Percentiles rank a stretch among this genome's conserved stretches.
phyloP scores from a whole-genome alignment of 108 stramenopile species.

The Schizochytrium sp. region DNA sequence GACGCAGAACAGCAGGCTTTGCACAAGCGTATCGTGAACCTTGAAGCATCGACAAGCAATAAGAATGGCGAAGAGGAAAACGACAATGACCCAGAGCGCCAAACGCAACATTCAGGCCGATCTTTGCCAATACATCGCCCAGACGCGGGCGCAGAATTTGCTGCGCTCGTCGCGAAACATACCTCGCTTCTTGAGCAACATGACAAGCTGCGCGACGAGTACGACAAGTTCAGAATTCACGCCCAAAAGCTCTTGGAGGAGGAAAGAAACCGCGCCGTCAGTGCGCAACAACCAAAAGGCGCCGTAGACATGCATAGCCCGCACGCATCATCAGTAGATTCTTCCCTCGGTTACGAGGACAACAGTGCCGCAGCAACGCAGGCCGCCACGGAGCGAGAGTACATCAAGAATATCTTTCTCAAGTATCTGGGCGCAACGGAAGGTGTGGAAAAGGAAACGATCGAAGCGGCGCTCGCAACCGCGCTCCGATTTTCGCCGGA shows the following conservation, averaged over 20 bases:
- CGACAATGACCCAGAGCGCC: too few relatives aligned
- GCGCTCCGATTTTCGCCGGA: neutral
- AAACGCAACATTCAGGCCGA: too few relatives aligned
- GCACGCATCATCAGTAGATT: neutral
- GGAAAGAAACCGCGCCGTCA: neutral
- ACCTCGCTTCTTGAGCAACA: neutral
- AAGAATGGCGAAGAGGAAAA: too few relatives aligned
- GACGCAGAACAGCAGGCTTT: neutral
- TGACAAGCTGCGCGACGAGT: neutral
- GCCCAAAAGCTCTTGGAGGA: neutral
- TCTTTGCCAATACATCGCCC: too few relatives aligned
- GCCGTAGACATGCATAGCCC: neutral
- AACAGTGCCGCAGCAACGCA: neutral
- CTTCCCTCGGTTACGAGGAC: neutral
- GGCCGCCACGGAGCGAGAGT: neutral
- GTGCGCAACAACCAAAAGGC: neutral
- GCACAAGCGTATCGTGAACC: neutral
- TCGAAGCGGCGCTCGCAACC: conserved; percentile 8
- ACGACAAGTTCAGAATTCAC: neutral
- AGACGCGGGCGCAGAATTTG: neutral
- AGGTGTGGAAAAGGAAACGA: neutral
- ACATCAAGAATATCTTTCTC: conserved; percentile 12
- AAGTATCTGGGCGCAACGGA: neutral
- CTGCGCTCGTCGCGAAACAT: neutral
- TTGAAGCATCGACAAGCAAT: neutral